These are phyloP conservation scores for Rhodotorula sp. DNA, from an alignment of 1,284 basidiomycete species.

Conservation along the genomic window DNA sequence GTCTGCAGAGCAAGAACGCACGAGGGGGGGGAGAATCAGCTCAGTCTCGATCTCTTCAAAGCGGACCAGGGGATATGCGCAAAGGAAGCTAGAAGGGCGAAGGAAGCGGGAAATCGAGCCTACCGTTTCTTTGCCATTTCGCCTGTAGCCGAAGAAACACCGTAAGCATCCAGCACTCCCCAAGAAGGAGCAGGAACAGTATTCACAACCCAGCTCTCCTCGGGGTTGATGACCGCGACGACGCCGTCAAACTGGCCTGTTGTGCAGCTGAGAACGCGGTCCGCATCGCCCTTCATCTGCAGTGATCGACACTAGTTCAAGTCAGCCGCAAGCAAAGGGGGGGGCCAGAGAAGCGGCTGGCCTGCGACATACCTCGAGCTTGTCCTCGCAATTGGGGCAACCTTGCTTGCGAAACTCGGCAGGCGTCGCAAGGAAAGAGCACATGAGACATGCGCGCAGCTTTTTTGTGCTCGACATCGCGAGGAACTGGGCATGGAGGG, in stretches of 20 bases:
- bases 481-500: neutral
- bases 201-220: conserved; percentile 88
- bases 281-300: conserved; percentile 83
- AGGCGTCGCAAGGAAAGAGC: conserved; percentile 60
- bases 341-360: neutral
- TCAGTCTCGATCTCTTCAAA: too few species aligned
- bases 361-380: conserved; percentile 68
- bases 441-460: conserved; percentile 38
- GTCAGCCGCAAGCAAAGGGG: too few species aligned
- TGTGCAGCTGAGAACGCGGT: conserved; percentile 81
- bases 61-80: too few species aligned
- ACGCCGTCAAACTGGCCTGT: conserved; percentile 93
- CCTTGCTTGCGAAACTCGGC: conserved; percentile 80
- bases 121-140: conserved; percentile 43
- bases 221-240: conserved; percentile 82
- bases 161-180: conserved; percentile 38
- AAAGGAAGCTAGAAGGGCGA: neutral
- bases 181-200: too few species aligned
- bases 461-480: conserved; percentile 32
- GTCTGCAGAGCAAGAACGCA: conserved; percentile 18
- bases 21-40: neutral
- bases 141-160: conserved; percentile 40
- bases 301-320: too few species aligned
- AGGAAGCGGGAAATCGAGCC: neutral
- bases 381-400: conserved; percentile 95